Evolutionary conservation across 2,329 filamentous ascomycete species (phyloP), one percentile per base, ranked within the genome.

Genomic region (Daldinia eschscholtzii): DNA sequence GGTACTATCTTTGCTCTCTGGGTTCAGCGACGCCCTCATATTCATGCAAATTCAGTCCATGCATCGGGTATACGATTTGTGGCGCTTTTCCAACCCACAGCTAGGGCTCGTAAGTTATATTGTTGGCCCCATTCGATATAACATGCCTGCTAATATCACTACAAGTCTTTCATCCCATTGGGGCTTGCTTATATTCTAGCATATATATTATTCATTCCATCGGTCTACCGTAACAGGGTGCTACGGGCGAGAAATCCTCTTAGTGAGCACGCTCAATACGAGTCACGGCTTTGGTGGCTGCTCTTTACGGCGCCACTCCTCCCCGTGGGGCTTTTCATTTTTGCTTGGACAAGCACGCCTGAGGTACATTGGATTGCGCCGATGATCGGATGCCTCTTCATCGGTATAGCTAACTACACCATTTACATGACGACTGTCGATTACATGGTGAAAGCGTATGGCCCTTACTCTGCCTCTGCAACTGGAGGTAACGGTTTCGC

Each of bases 391-490:
- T 84, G 85, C 2, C 79, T 83, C 5, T 80, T 90, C 39, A 86
- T 91, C 41, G 89, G 88, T 28, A 86, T 91, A 55, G 89, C 89
- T 42, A 91, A 91, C 73, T 86, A 84, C 66, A 79, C 81, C 15
- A 89, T 90, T 57, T 90, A 91, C 78, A 89, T 90, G 84, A 86
- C 88, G 6, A 89, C 88, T 2, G 89, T 91, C 71, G 88, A 91
- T 74, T 91, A 91, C 76, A 89, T 90, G 85, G 88, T 91, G 64
- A 89, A 86, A 61, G 88, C 89, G 2, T 92, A 92, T 73, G 89
- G 89, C 0, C 85, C 86, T 0, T 91, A 89, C 77, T 87, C 89
- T 0, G 88, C 89, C 9, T 90, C 88, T 0, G 89, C 89, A 0
- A 91, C 88, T 0, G 89, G 89, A 48, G 89, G 89, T 18, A 91